Percentiles rank a stretch among this genome's conserved stretches.
These are phyloP conservation scores for Polychaeton citri DNA, from an alignment of 2,329 filamentous ascomycete species.

Conservation along the genomic window DNA sequence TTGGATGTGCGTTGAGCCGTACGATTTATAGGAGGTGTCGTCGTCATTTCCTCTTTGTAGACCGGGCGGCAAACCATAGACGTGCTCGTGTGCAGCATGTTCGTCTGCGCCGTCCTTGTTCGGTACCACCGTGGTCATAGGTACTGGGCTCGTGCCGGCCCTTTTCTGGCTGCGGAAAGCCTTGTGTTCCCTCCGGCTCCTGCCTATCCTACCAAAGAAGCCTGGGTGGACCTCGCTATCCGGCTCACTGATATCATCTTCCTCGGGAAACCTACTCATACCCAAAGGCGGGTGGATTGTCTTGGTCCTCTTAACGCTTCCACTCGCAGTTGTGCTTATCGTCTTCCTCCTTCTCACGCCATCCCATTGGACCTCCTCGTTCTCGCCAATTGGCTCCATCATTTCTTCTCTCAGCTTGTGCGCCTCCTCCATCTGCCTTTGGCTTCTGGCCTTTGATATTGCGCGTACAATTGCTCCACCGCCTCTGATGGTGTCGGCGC, in stretches of 20 bases:
- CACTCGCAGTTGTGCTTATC: constrained; percentile 30
- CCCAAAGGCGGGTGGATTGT: constrained; percentile 64
- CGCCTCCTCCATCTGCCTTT: constrained; percentile 68
- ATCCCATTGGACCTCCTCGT: constrained; percentile 81
- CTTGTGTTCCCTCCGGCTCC: constrained; percentile 6
- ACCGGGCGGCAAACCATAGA: constrained; percentile 37
- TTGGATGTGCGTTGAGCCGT: constrained; percentile 35
- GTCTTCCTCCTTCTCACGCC: constrained; percentile 65
- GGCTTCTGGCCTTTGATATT: constrained; percentile 61
- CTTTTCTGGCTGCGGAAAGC: constrained; percentile 7
- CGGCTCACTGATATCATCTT: constrained; percentile 36
- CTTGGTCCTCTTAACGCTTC: constrained; percentile 33
- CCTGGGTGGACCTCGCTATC: constrained; percentile 32
- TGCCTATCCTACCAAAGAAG: constrained; percentile 27
- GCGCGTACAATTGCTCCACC: constrained; percentile 76
- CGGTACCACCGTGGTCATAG: constrained; percentile 24
- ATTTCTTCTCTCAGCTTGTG: constrained; percentile 70
- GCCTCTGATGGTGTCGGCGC: constrained; percentile 89
- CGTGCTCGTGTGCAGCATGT: constrained; percentile 24
- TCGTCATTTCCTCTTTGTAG: constrained; percentile 37
- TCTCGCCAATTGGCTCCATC: constrained; percentile 64
- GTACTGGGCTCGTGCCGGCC: constrained; percentile 16
- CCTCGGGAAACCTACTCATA: constrained; percentile 70
- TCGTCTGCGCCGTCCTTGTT: constrained; percentile 5
- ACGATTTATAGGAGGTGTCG: constrained; percentile 34